Evolutionary conservation across 257 asterid species (phyloP), one percentile per base, ranked within the genome.

Genomic region (Solanum etuberosum): DNA sequence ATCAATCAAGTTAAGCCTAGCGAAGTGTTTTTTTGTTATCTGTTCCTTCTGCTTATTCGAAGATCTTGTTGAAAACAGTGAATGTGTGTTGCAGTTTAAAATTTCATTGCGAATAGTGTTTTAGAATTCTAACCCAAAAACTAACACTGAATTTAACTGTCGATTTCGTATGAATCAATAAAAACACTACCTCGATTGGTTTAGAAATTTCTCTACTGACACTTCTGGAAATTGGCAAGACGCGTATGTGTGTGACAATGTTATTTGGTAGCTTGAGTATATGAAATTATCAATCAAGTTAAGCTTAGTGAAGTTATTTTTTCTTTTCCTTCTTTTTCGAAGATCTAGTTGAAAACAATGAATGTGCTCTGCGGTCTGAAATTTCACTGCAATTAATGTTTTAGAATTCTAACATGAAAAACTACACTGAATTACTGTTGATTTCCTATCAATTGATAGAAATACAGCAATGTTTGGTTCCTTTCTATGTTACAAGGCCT

Each of bases 131-230:
- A 43, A 43, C 63, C 15, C 10, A 9, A 78, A 27, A 27, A 27
- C 7, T 78, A 15, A 40, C 8, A 77, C n/a, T 42, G 61, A 77
- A 77, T 25, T 42, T 4, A 76, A 14, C 61, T 77, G 83, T 40
- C 3, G 29, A 72, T 72, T 72, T 34, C 80, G 16, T 20, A 35
- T 34, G 9, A 35, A 35, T 9, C 35, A 72, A 21, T 72, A 35
- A 21, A 6, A 21, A 73, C 51, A 73, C 31, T 83, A 31, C 85
- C 91, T 96, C 83, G 92, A 91, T 90, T 92, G 93, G 68, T 96
- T 93, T 92, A 89, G 93, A 70, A 93, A 94, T 82, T 92, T 93
- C 90, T 94, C 98, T 92, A 57, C 91, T 9, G 92, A 93, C 48
- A 87, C 86, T 70, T 89, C 92, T 70, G 94, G 91, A 90, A 90